Base-by-base conservation (phyloP, 768 basidiomycete species). In the Auricularia heimuer region DNA sequence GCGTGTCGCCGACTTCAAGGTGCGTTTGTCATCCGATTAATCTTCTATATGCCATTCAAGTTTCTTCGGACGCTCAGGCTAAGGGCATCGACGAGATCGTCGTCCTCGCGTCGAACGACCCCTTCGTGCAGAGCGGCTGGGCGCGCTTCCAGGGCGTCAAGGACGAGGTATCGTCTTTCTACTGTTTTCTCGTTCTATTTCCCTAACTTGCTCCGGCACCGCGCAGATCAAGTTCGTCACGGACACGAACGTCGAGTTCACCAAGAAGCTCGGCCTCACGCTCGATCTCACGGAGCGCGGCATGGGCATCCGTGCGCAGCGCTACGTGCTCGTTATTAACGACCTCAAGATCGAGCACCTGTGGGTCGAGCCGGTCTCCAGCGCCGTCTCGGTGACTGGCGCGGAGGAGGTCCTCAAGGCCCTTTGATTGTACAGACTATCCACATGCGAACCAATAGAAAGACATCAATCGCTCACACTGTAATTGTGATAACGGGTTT, bases 161-260 rank as follows among this genome's bases (percentile, higher is more conserved):
- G n/a, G 71, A 72, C 66, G 71, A 73, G 68, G 69, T 67, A 29
- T 29, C 29, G 29, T 29, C 24, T 21, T 18, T 8, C 3, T 7
- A 42, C 39, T 0, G 3, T 14, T 42, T 42, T 29, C 29, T 29
- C 29, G 39, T 14, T 8, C 12, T 42, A 14, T 42, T 14, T 60
- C 21, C 34, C 18, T 35, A 33, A 8, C 56, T 60, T 29, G 56
- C 56, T 60, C 47, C 47, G 47, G 10, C 11, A 8, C 18, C 21
- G 14, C 18, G 56, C 65, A 88, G 87, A 85, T 90, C 71, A 65
- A 85, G 33, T 77, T 82, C 56, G 78, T 88, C 69, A 82, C 82
- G n/a, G 88, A 90, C 69, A 69, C 77, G 11, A 69, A 78, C 63
- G 84, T 82, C 16, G 69, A 76, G 63, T 90, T 85, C 85, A 85